These are phyloP conservation scores for Micractinium conductrix DNA, from an alignment of 139 green algal genomes.

Conservation along the genomic window DNA sequence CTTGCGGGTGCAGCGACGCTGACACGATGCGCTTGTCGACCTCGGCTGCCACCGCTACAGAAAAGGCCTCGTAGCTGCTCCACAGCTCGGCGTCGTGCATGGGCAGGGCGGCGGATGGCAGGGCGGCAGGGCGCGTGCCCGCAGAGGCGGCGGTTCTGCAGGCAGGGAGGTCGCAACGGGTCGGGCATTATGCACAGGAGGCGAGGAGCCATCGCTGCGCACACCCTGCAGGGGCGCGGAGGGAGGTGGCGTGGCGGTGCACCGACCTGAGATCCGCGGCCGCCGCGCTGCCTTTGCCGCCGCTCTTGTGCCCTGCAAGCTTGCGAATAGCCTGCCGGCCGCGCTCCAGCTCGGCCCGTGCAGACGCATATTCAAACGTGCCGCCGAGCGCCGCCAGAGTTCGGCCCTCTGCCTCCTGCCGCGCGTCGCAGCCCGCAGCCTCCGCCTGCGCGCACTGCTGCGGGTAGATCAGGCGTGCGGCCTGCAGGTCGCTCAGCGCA, in stretches of 20 bases:
- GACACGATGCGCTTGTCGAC: slow-evolving; percentile 13
- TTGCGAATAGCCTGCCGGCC: no score
- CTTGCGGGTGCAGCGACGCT: background rate
- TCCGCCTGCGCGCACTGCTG: slow-evolving; percentile 23
- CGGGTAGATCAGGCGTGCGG: slow-evolving; percentile 16
- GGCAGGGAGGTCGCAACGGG: no score
- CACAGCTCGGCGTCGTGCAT: no score
- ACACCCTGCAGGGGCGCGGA: no score
- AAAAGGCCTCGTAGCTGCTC: slow-evolving; percentile 26
- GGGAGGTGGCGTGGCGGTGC: no score
- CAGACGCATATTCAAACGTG: background rate
- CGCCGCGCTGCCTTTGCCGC: no score
- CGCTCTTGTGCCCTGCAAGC: background rate
- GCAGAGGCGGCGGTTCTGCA: no score
- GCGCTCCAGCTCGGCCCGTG: background rate
- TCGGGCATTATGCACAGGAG: no score
- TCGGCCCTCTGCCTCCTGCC: background rate
- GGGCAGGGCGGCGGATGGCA: no score
- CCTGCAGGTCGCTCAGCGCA: slow-evolving; percentile 23
- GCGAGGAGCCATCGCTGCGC: no score
- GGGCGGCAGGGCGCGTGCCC: no score
- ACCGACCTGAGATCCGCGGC: no score
- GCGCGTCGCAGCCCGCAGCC: background rate
- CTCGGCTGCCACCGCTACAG: background rate
- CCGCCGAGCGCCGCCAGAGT: background rate